phyloP scores from a whole-genome alignment of 768 basidiomycete species.

The Sporobolomyces pararoseus region DNA sequence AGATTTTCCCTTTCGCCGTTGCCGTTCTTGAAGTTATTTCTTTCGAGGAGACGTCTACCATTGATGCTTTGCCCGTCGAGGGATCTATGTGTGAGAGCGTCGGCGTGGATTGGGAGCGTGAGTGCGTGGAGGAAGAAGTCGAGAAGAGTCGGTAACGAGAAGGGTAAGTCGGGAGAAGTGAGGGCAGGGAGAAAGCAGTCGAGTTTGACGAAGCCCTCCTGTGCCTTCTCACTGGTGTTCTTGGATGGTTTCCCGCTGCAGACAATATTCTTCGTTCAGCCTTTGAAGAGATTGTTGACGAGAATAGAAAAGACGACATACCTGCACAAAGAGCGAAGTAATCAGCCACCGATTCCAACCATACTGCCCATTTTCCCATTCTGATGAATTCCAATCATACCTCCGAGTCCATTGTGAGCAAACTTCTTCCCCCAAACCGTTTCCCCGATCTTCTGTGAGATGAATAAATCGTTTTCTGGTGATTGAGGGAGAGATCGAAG shows the following conservation, averaged over 20 bases:
- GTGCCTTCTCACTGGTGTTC: too few species aligned
- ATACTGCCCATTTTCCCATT: constrained; percentile 68
- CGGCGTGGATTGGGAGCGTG: not conserved
- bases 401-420: constrained; percentile 45
- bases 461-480: constrained; percentile 58
- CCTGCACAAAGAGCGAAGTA: not conserved
- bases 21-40: constrained; percentile 62
- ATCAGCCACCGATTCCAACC: constrained; percentile 90
- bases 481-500: constrained; percentile 53
- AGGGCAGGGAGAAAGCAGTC: not conserved
- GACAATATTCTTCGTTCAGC: too few species aligned
- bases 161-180: not conserved
- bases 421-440: constrained; percentile 41
- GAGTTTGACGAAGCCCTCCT: too few species aligned
- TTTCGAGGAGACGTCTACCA: constrained; percentile 78
- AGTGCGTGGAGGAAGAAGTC: not conserved
- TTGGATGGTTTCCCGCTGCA: too few species aligned
- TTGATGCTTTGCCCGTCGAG: constrained; percentile 63
- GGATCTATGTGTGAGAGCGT: constrained; percentile 59
- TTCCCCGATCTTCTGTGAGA: constrained; percentile 11
- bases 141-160: not conserved
- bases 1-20: constrained; percentile 70
- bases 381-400: constrained; percentile 36
- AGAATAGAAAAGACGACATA: not conserved
- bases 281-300: too few species aligned